A percentile compares a stretch with the other conserved stretches of the same genome.
Conservation (phyloP, 179 eudicot genomes). For the Actinidia chinensis region DNA sequence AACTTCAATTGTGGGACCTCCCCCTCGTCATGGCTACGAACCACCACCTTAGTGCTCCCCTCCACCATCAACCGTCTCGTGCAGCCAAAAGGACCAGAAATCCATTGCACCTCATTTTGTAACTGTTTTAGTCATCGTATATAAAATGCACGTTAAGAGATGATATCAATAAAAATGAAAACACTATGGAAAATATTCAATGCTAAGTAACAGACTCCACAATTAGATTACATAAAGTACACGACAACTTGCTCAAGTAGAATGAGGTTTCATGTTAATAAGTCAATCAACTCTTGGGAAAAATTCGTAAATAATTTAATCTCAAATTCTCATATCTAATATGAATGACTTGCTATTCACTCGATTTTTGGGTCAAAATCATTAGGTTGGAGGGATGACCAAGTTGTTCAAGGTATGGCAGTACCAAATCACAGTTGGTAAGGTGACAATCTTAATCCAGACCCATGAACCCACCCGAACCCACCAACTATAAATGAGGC, state of each 20-base stretch:
- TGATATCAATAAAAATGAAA: neutral
- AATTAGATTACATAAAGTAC: neutral
- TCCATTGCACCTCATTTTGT: slow-evolving; percentile 18
- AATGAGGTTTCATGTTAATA: neutral
- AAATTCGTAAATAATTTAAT: too few species aligned
- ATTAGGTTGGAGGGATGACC: too few species aligned
- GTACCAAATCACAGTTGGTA: too few species aligned
- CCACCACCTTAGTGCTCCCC: neutral
- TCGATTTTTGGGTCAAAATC: neutral
- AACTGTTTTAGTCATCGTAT: neutral
- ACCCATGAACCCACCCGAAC: too few species aligned
- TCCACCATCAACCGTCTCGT: slow-evolving; percentile 12
- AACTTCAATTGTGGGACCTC: neutral
- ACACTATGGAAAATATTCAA: neutral
- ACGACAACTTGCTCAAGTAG: neutral
- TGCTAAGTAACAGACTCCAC: neutral
- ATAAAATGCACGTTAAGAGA: neutral
- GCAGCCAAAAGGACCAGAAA: neutral
- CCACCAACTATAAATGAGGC: too few species aligned
- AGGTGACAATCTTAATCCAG: too few species aligned
- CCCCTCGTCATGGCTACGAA: neutral
- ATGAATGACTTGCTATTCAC: neutral
- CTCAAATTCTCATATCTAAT: too few species aligned
- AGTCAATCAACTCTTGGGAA: neutral
- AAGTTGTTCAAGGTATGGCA: too few species aligned